Conservation (phyloP, 495 filamentous ascomycete species). For the Elasticomyces elasticus region DNA sequence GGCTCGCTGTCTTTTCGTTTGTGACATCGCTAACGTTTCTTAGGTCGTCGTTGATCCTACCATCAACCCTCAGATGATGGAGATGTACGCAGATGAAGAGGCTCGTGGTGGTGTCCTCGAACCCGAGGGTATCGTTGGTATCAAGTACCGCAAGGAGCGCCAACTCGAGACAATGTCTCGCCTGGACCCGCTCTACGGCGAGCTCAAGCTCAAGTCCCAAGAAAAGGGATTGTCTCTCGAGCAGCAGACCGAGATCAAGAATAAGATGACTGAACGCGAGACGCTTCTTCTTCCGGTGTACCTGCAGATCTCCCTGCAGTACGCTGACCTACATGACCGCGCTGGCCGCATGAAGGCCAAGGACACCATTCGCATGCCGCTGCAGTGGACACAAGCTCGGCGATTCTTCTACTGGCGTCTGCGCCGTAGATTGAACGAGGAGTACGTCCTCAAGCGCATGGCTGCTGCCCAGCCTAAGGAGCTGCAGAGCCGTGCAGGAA, state of each 20-base stretch:
- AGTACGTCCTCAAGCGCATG: slow-evolving; percentile 88
- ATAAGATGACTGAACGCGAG: slow-evolving; percentile 78
- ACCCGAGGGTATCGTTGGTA: slow-evolving; percentile 93
- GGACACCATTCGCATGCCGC: slow-evolving; percentile 72
- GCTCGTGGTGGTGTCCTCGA: slow-evolving; percentile 93
- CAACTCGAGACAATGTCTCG: slow-evolving; percentile 98
- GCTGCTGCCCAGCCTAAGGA: slow-evolving; percentile 40
- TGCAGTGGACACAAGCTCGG: slow-evolving; percentile 80
- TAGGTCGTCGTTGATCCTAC: slow-evolving; percentile 93
- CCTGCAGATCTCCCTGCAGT: slow-evolving; percentile 83
- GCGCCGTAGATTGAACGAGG: slow-evolving; percentile 90
- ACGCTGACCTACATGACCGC: slow-evolving; percentile 94
- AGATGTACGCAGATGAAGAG: slow-evolving; percentile 98
- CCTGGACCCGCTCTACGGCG: slow-evolving; percentile 71
- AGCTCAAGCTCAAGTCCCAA: slow-evolving; percentile 65
- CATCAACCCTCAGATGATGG: slow-evolving; percentile 93
- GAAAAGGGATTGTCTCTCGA: slow-evolving; percentile 61
- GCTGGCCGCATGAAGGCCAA: slow-evolving; percentile 97
- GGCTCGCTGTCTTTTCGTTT: neutral
- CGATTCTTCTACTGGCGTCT: slow-evolving; percentile 99
- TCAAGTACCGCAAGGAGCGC: slow-evolving; percentile 96
- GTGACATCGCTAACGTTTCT: slow-evolving; percentile 26
- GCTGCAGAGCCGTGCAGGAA: slow-evolving; percentile 30
- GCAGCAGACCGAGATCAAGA: slow-evolving; percentile 66
- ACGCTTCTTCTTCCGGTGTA: slow-evolving; percentile 85